Evolutionary conservation across 1,139 yeast genomes (phyloP), one percentile per base, ranked within the genome.

Genomic region (Blastobotrys capitulatus): DNA sequence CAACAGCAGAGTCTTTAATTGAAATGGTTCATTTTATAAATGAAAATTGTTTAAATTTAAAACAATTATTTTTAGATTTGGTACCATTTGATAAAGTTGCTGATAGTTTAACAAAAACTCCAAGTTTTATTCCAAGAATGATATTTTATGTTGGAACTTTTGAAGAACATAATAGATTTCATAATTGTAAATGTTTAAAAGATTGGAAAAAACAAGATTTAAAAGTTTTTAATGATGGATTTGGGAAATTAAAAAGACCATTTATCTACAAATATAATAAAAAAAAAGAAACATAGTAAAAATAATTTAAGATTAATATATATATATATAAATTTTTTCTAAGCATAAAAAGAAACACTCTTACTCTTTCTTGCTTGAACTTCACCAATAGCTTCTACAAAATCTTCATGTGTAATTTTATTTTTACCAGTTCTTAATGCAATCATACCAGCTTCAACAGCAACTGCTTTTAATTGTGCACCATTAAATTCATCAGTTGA

Each of bases 381-480:
- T 74, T 94, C 98, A 55, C 97, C 84, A 57, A 92, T 89, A 52
- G 96, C 99, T 66, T 94, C 98, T 19, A 94, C 96, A 65, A 92
- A 94, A 71, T 94, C 98, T 71, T 94, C 98, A 68, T 94, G 99
- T 61, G 87, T 86, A 52, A 94, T 90, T 57, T 84, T 78, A 32
- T 86, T 80, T 69, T 92, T 95, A 25, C 97, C 97, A 62, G 88
- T 88, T 71, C 98, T 82, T 64, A 94, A 77, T 1, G 98, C 99
- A 71, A 94, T 92, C 98, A 92, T 94, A 64, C 98, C 99, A 2
- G 98, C 98, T 69, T 92, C 99, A 20, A 92, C 98, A 8, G 97
- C 89, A 27, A 92, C 98, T 0, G 97, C 97, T 73, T 92, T 92
- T 67, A 92, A 77, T 71, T 94, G 97, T 1, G 99, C 99, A 64